Evolutionary conservation across 768 basidiomycete species (phyloP).

Genomic region (Amanita polypyramis): DNA sequence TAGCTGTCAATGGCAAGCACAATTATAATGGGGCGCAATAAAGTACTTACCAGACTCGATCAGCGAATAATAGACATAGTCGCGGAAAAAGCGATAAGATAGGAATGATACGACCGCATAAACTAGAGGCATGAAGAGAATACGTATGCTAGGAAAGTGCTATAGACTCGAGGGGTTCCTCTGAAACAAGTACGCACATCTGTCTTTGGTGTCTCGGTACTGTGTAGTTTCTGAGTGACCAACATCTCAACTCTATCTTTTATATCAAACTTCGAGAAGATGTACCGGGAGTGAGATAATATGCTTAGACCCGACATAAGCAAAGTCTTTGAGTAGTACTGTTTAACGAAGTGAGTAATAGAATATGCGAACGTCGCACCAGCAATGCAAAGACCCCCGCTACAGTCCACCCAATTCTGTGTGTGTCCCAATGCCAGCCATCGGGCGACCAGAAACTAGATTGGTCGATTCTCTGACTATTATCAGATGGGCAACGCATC

Average conservation of each 20-base stretch:
- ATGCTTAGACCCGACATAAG: conserved; percentile 42
- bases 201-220: conserved; percentile 59
- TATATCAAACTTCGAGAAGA: neutral
- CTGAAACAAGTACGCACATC: conserved; percentile 33
- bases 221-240: conserved; percentile 41
- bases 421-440: conserved; percentile 38
- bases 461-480: conserved; percentile 40
- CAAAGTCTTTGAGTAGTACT: conserved; percentile 28
- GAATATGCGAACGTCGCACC: conserved; percentile 24
- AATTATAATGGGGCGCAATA: neutral
- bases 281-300: conserved; percentile 44
- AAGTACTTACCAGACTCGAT: conserved; percentile 18
- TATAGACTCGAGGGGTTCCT: neutral
- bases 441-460: conserved; percentile 41
- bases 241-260: neutral
- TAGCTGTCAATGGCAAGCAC: neutral
- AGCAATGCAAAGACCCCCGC: conserved; percentile 41
- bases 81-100: conserved; percentile 66
- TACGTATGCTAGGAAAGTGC: conserved; percentile 34
- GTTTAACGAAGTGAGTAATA: neutral
- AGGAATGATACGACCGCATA: conserved; percentile 71
- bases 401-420: conserved; percentile 55
- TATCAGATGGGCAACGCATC: conserved; percentile 40
- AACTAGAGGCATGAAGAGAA: conserved; percentile 65
- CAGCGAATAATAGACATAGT: conserved; percentile 39